Base-by-base conservation (phyloP, 495 filamentous ascomycete genomes). In the Pseudomonodictys pantanalensis region DNA sequence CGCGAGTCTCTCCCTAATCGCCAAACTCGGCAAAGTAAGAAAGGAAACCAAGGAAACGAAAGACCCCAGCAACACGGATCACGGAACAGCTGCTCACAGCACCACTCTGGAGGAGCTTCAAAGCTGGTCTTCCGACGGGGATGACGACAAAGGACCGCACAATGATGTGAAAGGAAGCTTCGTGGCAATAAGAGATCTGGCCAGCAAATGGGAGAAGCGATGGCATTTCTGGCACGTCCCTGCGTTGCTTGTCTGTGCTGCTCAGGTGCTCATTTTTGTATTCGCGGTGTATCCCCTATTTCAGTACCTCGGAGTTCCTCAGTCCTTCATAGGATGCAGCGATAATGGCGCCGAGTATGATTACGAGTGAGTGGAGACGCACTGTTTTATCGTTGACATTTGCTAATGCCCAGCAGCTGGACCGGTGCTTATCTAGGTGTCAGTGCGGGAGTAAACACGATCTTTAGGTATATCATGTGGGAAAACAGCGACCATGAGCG, bases 171-270 rank as follows among this genome's bases (percentile, higher is more conserved):
- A 30, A 35, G 29, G 7, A 23, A 9, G 28, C 10, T 61, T 61
- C 24, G 58, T 18, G 3, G 9, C 3, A 15, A 61, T 61, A 17
- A 29, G 33, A 39, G 20, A 42, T 5, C 18, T 24, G 25, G 60
- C 20, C 23, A 35, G 38, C 17, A 24, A 29, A 22, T 66, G 52
- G 49, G 18, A 38, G 17, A 45, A 44, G 17, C 51, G 63, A 26
- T 51, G 35, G 42, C 63, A 66, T 50, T 58, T 23, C 10, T 66
- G 63, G 63, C 63, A 53, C 28, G 33, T 64, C 3, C 63, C 63
- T 15, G 51, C 63, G 18, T 18, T 64, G 7, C 17, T 64, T 4
- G 42, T 66, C 30, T 60, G 61, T 22, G 52, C 52, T 10, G 26
- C 32, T 26, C 63, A 64, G 48, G 32, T 26, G 24, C n/a, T 52